Evolutionary conservation across 2,329 filamentous ascomycete genomes (phyloP).

Genomic region (Colletotrichum caudatum): DNA sequence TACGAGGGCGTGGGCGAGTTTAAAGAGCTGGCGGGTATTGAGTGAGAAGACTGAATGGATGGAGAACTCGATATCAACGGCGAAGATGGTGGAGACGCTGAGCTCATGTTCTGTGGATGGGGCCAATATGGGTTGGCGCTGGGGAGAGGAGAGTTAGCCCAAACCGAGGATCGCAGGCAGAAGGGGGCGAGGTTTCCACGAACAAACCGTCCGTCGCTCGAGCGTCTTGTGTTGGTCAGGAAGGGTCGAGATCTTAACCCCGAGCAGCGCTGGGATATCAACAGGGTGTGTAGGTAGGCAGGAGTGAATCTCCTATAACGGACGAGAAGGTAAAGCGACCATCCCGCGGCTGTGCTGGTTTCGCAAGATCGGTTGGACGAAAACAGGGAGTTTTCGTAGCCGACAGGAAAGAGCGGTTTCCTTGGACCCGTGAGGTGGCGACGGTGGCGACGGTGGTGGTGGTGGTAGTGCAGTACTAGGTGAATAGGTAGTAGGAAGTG

Average conservation of each 20-base stretch:
- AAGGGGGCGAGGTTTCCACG: slow-evolving; percentile 4
- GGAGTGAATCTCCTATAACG: slow-evolving; percentile 36
- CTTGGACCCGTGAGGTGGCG: background rate
- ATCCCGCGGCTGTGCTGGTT: slow-evolving; percentile 16
- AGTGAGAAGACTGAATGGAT: slow-evolving; percentile 5
- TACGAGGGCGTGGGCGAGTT: background rate
- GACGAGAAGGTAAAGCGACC: slow-evolving; percentile 22
- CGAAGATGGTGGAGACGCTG: slow-evolving; percentile 30
- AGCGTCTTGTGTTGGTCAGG: slow-evolving; percentile 3
- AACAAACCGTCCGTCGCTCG: slow-evolving; percentile 31
- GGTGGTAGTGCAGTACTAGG: background rate
- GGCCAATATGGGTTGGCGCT: slow-evolving; percentile 36
- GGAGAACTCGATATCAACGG: slow-evolving; percentile 2
- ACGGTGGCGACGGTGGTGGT: background rate
- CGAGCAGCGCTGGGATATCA: slow-evolving; percentile 12
- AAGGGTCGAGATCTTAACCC: slow-evolving; percentile 10
- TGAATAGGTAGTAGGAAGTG: background rate
- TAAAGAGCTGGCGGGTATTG: background rate
- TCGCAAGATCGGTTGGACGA: background rate
- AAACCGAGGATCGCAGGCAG: background rate
- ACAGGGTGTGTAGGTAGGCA: slow-evolving; percentile 26
- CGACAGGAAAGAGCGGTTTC: background rate
- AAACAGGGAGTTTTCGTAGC: background rate
- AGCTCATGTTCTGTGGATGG: slow-evolving; percentile 32
- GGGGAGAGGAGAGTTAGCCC: slow-evolving; percentile 11